These are phyloP conservation scores for Coniochaeta sp. DNA, from an alignment of 2,329 filamentous ascomycete species.

Conservation along the genomic window DNA sequence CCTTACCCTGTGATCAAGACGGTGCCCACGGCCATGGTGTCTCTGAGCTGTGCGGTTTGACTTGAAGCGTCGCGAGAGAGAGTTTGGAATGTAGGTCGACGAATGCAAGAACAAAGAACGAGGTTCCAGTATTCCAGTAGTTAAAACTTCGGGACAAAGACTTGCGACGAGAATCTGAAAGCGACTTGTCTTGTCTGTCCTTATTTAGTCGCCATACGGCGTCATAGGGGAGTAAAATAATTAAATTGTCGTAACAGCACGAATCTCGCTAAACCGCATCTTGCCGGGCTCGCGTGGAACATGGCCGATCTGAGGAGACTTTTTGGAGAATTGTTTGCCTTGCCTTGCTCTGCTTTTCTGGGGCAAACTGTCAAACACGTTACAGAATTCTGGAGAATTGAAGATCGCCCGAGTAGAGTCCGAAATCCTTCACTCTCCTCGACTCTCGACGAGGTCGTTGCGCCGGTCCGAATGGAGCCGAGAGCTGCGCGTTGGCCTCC, in stretches of 20 bases:
- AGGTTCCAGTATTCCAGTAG: no score
- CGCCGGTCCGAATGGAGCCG: neutral
- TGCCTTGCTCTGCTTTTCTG: neutral
- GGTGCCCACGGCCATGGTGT: constrained; percentile 69
- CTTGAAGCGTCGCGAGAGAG: neutral
- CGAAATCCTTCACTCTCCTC: neutral
- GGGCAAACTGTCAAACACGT: neutral
- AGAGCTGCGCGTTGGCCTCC: neutral
- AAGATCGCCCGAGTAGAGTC: neutral
- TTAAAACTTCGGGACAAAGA: neutral
- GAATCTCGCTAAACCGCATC: neutral
- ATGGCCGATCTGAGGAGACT: neutral
- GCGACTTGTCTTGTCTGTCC: no score
- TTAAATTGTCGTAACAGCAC: neutral
- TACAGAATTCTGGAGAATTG: neutral
- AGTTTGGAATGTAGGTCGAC: neutral
- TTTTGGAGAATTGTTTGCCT: neutral
- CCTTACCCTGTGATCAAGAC: constrained; percentile 88
- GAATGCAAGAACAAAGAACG: neutral
- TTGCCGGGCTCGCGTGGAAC: neutral
- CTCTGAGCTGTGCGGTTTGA: neutral
- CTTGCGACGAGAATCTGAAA: neutral
- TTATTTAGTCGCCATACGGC: neutral
- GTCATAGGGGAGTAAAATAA: neutral
- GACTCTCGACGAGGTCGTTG: neutral